Percentiles rank a stretch among this genome's conserved stretches.
Evolutionary conservation across 257 asterid species (phyloP).

Genomic region (Solanum lycopersicoides): DNA sequence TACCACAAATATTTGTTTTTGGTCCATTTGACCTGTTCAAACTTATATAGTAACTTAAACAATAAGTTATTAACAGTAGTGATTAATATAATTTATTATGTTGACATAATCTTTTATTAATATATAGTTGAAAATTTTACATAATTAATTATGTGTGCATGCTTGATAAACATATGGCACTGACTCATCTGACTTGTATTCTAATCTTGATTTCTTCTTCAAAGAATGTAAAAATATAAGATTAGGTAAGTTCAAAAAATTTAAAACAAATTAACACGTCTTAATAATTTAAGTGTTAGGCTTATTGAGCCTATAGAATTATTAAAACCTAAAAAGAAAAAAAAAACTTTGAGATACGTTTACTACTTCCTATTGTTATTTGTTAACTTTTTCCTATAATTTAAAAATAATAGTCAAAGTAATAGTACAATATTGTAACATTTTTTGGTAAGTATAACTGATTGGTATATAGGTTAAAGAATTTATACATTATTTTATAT

Average conservation of each 20-base stretch:
- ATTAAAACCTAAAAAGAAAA: neutral
- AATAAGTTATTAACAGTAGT: neutral
- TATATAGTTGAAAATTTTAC: neutral
- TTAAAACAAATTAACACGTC: neutral
- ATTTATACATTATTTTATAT: too few relatives aligned
- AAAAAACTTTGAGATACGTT: neutral
- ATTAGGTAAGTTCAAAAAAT: neutral
- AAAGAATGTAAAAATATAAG: neutral
- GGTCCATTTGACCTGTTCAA: neutral
- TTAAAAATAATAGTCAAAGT: too few relatives aligned
- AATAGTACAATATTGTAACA: too few relatives aligned
- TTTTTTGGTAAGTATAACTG: too few relatives aligned
- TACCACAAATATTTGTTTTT: neutral
- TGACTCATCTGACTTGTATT: neutral
- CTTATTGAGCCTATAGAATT: neutral
- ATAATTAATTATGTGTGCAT: neutral
- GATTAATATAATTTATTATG: neutral
- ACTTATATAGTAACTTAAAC: neutral
- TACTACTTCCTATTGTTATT: too few relatives aligned
- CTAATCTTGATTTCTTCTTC: neutral
- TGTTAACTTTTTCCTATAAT: too few relatives aligned
- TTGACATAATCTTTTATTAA: neutral
- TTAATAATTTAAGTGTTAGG: too few relatives aligned
- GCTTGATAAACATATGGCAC: neutral
- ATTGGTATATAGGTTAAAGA: too few relatives aligned